Evolutionary conservation across 106 monocot species (phyloP).

Genomic region (Dioscorea alata): DNA sequence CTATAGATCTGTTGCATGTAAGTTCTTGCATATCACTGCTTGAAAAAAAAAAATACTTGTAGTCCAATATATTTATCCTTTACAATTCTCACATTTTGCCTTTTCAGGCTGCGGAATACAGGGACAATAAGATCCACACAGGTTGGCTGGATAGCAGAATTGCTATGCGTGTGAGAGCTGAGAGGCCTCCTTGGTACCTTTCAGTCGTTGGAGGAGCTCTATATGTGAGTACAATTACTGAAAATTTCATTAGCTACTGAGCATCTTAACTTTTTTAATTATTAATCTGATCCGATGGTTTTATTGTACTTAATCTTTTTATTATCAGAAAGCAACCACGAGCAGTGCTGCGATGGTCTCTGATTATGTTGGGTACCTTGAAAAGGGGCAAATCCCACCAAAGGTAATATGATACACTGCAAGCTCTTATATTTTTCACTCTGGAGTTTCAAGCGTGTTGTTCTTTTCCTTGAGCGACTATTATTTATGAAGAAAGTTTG

Average conservation of each 20-base stretch:
- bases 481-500: not conserved
- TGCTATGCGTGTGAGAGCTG: conserved; percentile 99
- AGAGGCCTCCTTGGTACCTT: conserved; percentile 97
- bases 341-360: conserved; percentile 89
- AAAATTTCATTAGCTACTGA: no score
- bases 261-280: no score
- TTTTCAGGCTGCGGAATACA: conserved; percentile 79
- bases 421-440: no score
- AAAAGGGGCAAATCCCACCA: conserved; percentile 96
- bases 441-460: no score
- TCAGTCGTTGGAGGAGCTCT: conserved; percentile 99
- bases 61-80: not conserved
- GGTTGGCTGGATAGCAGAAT: conserved; percentile 98
- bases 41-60: not conserved
- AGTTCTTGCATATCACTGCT: conserved; percentile 8
- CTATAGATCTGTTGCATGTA: conserved; percentile 94
- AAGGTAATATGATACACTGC: conserved; percentile 37
- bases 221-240: conserved; percentile 53
- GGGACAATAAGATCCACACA: conserved; percentile 96
- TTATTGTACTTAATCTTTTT: not conserved
- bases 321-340: conserved; percentile 86
- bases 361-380: conserved; percentile 96
- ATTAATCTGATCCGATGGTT: not conserved
- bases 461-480: not conserved
- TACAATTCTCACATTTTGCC: not conserved